phyloP scores from a whole-genome alignment of 1,139 yeast genomes.

The Magnusiomyces tetraspermus region DNA sequence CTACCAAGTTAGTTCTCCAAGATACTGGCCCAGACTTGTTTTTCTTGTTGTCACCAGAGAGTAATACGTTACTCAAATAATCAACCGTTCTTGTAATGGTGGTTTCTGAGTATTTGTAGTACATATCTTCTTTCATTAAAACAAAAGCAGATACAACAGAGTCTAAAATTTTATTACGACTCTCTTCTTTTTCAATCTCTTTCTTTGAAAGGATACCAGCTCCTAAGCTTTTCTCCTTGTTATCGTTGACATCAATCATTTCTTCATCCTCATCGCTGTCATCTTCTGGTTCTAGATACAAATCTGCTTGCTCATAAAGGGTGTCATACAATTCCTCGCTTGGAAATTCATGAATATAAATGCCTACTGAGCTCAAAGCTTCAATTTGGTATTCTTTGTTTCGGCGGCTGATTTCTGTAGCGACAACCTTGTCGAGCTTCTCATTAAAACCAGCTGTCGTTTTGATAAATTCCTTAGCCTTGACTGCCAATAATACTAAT shows the following conservation, averaged over 20 bases:
- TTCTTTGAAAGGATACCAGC: conserved; percentile 1
- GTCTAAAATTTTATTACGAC: conserved; percentile 29
- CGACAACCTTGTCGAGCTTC: conserved; percentile 25
- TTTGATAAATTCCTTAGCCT: conserved; percentile 19
- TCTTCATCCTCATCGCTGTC: conserved; percentile 20
- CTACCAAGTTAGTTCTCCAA: conserved; percentile 49
- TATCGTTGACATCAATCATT: conserved; percentile 14
- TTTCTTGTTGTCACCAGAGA: neutral
- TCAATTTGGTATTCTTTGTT: conserved; percentile 53
- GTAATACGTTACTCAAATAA: neutral
- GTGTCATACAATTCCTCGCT: conserved; percentile 31
- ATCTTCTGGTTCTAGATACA: conserved; percentile 18
- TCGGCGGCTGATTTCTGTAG: conserved; percentile 56
- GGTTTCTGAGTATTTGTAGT: conserved; percentile 1
- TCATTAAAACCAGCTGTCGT: neutral
- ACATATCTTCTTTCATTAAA: conserved; percentile 6
- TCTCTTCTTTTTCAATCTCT: conserved; percentile 33
- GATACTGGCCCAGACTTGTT: conserved; percentile 27
- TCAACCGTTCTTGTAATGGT: neutral
- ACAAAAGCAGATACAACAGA: conserved; percentile 22
- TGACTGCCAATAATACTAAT: conserved; percentile 49
- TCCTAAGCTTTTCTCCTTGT: conserved; percentile 4
- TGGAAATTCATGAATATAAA: conserved; percentile 23
- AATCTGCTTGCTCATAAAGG: conserved; percentile 30
- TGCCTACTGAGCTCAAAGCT: conserved; percentile 25